phyloP scores from a whole-genome alignment of 768 basidiomycete genomes.

The Boletales sp. region DNA sequence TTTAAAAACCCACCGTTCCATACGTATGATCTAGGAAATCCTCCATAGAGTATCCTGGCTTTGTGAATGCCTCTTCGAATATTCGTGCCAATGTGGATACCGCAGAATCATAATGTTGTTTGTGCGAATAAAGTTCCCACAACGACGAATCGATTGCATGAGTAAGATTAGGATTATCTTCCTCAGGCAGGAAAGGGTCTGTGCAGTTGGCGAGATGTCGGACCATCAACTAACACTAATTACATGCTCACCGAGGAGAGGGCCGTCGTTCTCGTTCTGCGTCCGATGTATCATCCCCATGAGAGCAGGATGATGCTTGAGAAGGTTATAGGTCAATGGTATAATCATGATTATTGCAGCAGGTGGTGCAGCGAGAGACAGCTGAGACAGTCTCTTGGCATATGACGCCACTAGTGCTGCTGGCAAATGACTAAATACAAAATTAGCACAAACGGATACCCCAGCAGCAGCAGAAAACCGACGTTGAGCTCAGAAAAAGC shows the following conservation, averaged over 20 bases:
- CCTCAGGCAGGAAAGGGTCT: slow-evolving; percentile 70
- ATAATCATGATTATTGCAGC: slow-evolving; percentile 88
- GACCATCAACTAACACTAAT: not conserved
- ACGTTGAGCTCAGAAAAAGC: slow-evolving; percentile 91
- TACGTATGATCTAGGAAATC: slow-evolving; percentile 97
- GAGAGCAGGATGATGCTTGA: slow-evolving; percentile 86
- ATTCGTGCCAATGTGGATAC: slow-evolving; percentile 88
- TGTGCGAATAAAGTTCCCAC: slow-evolving; percentile 86
- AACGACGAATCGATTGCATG: slow-evolving; percentile 82
- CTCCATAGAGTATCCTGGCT: slow-evolving; percentile 84
- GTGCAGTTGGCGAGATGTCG: slow-evolving; percentile 1
- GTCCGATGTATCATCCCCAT: slow-evolving; percentile 90
- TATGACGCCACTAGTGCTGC: slow-evolving; percentile 92
- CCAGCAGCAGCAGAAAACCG: slow-evolving; percentile 28
- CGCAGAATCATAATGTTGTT: slow-evolving; percentile 77
- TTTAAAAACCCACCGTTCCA: slow-evolving; percentile 54
- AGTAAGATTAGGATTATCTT: slow-evolving; percentile 72
- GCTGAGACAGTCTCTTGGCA: slow-evolving; percentile 82
- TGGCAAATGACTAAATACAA: slow-evolving; percentile 72
- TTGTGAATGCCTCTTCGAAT: slow-evolving; percentile 91
- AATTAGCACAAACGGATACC: not conserved
- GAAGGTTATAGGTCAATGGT: slow-evolving; percentile 91
- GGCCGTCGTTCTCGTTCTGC: slow-evolving; percentile 31
- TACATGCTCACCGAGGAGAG: slow-evolving; percentile 32
- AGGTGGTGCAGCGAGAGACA: slow-evolving; percentile 84